Conservation (phyloP, 2,329 filamentous ascomycete species). For the Drechslerella stenobrocha region DNA sequence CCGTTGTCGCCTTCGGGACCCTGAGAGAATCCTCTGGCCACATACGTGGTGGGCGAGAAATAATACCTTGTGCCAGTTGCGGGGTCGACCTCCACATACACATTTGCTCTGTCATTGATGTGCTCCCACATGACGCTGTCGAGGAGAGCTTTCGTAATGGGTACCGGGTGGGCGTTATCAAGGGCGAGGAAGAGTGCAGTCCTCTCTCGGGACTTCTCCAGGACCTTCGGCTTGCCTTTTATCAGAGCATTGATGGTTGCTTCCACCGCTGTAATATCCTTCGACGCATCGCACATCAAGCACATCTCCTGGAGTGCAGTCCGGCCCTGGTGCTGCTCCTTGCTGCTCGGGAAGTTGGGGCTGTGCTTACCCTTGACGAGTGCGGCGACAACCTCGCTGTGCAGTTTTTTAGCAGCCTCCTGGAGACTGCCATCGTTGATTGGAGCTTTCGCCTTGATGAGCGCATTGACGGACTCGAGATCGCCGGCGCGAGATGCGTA, state of each 20-base stretch:
- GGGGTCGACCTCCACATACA: conserved; percentile 17
- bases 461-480: conserved; percentile 6
- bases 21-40: conserved; percentile 15
- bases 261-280: conserved; percentile 2
- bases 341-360: conserved; percentile 16
- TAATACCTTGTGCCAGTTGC: conserved; percentile 10
- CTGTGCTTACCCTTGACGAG: conserved; percentile 18
- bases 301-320: conserved; percentile 20
- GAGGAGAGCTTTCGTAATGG: conserved; percentile 18
- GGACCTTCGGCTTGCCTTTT: conserved; percentile 13
- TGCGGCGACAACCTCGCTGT: conserved; percentile 11
- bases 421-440: conserved; percentile 21
- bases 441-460: conserved; percentile 17
- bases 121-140: conserved; percentile 28
- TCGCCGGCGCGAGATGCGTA: conserved; percentile 21
- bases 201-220: conserved; percentile 21
- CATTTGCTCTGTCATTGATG: conserved; percentile 21
- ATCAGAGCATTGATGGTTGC: conserved; percentile 16
- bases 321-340: conserved; percentile 18
- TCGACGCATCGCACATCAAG: conserved; percentile 13
- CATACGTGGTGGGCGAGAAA: conserved; percentile 13
- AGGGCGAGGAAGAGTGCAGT: conserved; percentile 22
- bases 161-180: conserved; percentile 21
- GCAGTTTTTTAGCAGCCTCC: conserved; percentile 16
- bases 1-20: conserved; percentile 9